Evolutionary conservation across 768 basidiomycete species (phyloP).

Genomic region (Agaricus blazei): DNA sequence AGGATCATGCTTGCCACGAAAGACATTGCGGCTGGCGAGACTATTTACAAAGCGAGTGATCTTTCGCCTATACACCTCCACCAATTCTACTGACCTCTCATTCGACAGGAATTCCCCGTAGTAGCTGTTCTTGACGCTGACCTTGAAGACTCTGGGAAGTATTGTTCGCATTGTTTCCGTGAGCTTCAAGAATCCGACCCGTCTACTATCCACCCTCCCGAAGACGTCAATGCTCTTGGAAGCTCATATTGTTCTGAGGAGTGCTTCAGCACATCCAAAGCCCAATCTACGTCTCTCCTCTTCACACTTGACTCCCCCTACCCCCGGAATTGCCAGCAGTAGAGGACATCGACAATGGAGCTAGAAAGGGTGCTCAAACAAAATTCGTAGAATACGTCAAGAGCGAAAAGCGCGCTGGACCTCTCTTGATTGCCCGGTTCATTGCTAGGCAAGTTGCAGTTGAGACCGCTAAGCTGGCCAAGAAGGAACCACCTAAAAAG

Average conservation of each 20-base stretch:
- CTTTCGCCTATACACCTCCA: neutral
- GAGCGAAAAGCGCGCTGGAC: slow-evolving; percentile 35
- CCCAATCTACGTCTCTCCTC: slow-evolving; percentile 62
- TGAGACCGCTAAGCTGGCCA: slow-evolving; percentile 56
- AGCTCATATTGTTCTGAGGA: slow-evolving; percentile 71
- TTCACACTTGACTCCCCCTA: slow-evolving; percentile 64
- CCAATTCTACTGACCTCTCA: slow-evolving; percentile 1
- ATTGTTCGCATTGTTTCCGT: slow-evolving; percentile 75
- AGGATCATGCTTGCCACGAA: slow-evolving; percentile 59
- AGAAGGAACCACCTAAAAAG: neutral
- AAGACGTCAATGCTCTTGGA: slow-evolving; percentile 42
- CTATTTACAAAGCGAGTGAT: slow-evolving; percentile 63
- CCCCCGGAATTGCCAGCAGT: slow-evolving; percentile 37
- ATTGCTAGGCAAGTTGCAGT: slow-evolving; percentile 65
- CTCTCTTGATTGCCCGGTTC: slow-evolving; percentile 64
- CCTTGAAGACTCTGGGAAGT: slow-evolving; percentile 57
- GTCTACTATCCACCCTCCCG: slow-evolving; percentile 20
- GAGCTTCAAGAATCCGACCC: slow-evolving; percentile 41
- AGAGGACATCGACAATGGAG: slow-evolving; percentile 27
- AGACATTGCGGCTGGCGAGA: slow-evolving; percentile 65
- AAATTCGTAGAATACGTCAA: slow-evolving; percentile 54
- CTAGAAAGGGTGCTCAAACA: slow-evolving; percentile 54
- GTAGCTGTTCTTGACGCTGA: slow-evolving; percentile 70
- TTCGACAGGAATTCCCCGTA: slow-evolving; percentile 63
- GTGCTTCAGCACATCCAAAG: slow-evolving; percentile 51